Evolutionary conservation across 2,329 filamentous ascomycete species (phyloP).

Genomic region (Trichothecium sympodiale): DNA sequence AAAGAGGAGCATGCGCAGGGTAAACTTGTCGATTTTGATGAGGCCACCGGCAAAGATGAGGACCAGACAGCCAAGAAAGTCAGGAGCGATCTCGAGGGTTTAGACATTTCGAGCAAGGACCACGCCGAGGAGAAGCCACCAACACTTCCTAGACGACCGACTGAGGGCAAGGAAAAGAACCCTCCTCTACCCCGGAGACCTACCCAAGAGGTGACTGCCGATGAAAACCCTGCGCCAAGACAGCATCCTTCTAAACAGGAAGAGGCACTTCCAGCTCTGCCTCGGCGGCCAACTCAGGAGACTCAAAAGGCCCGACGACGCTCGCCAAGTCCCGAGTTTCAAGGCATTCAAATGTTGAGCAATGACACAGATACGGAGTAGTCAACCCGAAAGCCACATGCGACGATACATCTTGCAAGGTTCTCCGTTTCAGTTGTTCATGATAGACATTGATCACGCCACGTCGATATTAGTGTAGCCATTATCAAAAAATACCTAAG

Average conservation of each 20-base stretch:
- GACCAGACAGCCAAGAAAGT: not conserved
- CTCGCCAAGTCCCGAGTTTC: slow-evolving; percentile 14
- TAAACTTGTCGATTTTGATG: slow-evolving; percentile 19
- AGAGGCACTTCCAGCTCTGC: not conserved
- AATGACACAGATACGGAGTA: slow-evolving; percentile 21
- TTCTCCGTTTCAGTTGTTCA: too few species aligned
- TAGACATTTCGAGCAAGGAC: too few species aligned
- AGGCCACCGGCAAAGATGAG: not conserved
- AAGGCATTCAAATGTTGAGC: slow-evolving; percentile 25
- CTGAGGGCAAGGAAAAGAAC: slow-evolving; percentile 1
- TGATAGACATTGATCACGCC: too few species aligned
- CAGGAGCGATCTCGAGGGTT: too few species aligned
- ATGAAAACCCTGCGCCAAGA: slow-evolving; percentile 2
- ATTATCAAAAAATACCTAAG: too few species aligned
- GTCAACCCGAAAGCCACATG: too few species aligned
- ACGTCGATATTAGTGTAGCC: too few species aligned
- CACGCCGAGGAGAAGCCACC: too few species aligned
- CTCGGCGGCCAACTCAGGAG: slow-evolving; percentile 14
- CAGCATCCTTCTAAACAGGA: slow-evolving; percentile 4
- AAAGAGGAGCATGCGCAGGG: slow-evolving; percentile 24
- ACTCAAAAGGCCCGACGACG: slow-evolving; percentile 19
- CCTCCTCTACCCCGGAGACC: slow-evolving; percentile 4
- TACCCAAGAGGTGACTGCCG: slow-evolving; percentile 1
- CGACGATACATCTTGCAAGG: too few species aligned
- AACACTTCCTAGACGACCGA: slow-evolving; percentile 7